phyloP scores from a whole-genome alignment of 495 filamentous ascomycete species.

The Pyrenula massariospora region DNA sequence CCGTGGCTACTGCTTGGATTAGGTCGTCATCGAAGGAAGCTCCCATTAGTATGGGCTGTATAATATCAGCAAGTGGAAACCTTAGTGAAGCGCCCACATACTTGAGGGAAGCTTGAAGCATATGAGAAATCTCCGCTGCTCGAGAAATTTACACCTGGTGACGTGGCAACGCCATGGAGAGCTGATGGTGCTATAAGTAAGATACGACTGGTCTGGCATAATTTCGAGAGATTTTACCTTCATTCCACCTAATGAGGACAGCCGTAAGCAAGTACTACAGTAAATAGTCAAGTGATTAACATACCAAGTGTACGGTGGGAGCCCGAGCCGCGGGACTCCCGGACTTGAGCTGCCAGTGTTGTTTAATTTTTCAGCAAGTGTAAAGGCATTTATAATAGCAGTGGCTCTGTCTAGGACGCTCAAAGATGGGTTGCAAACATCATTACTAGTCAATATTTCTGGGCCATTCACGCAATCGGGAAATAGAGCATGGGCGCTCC shows the following conservation, averaged over 20 bases:
- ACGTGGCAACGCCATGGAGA: conserved; percentile 43
- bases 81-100: not conserved
- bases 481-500: not conserved
- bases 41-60: conserved; percentile 42
- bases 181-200: too few relatives aligned
- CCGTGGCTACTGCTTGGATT: conserved; percentile 42
- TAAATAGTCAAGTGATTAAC: too few relatives aligned
- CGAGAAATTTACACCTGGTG: conserved; percentile 38
- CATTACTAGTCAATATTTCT: conserved; percentile 4
- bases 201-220: too few relatives aligned
- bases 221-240: too few relatives aligned
- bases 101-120: conserved; percentile 46
- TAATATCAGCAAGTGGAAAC: not conserved
- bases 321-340: conserved; percentile 43
- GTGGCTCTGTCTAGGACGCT: conserved; percentile 33
- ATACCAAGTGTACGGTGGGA: conserved; percentile 44
- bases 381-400: conserved; percentile 28
- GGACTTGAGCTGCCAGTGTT: conserved; percentile 42
- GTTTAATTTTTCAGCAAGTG: conserved; percentile 43
- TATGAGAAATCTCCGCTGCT: conserved; percentile 38
- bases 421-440: conserved; percentile 35
- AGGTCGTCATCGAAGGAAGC: conserved; percentile 49
- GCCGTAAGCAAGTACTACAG: too few relatives aligned
- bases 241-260: not conserved
- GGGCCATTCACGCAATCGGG: not conserved